These are phyloP conservation scores for Apiospora rasikravindrae DNA, from an alignment of 2,329 filamentous ascomycete genomes.

Conservation along the genomic window DNA sequence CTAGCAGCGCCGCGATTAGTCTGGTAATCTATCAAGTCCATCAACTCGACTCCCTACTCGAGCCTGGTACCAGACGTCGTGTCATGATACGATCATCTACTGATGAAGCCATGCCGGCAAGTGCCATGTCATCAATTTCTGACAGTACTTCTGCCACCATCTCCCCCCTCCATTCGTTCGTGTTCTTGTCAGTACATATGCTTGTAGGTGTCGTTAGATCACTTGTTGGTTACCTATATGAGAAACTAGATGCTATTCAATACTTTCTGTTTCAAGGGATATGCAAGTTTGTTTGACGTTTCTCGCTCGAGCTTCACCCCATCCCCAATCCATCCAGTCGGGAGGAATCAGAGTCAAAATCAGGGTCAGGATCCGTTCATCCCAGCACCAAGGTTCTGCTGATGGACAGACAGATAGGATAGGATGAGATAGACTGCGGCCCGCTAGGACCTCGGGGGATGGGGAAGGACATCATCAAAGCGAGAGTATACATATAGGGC, in stretches of 20 bases:
- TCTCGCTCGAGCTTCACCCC: constrained; percentile 8
- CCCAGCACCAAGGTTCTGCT: constrained; percentile 1
- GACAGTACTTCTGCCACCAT: not conserved
- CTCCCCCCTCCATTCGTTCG: not conserved
- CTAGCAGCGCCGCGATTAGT: not conserved
- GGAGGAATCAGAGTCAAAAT: constrained; percentile 1
- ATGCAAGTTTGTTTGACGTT: constrained; percentile 15
- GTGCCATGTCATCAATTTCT: constrained; percentile 11
- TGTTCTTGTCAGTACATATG: not conserved
- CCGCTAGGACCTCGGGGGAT: not conserved
- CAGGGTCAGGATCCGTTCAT: not conserved
- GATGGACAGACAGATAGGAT: not conserved
- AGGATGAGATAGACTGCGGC: not conserved
- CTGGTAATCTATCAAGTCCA: not conserved
- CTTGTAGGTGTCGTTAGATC: not conserved
- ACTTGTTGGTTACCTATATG: not conserved
- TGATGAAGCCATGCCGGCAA: constrained; percentile 2
- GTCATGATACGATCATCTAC: constrained; percentile 13
- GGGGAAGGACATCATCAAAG: not conserved
- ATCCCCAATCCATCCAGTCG: not conserved
- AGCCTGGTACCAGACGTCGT: not conserved
- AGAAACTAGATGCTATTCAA: not conserved
- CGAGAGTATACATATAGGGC: not conserved
- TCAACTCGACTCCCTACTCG: not conserved
- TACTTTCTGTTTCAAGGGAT: constrained; percentile 13